Evolutionary conservation across 2,329 filamentous ascomycete species (phyloP).

Genomic region (Ophiosphaerella herpotricha): DNA sequence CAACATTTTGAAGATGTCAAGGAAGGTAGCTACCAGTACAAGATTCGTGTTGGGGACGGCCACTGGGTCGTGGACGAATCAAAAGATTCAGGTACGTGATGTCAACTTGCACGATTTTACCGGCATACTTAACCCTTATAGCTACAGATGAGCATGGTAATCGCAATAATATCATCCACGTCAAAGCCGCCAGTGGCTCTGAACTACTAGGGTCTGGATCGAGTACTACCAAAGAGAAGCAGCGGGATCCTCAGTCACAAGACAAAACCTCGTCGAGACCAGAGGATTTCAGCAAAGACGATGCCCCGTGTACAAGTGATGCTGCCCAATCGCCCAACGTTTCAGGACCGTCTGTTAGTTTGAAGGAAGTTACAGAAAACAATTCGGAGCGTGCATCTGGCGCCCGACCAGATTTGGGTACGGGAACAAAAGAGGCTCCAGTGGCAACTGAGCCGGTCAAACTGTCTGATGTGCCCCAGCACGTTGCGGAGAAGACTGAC

Average conservation of each 20-base stretch:
- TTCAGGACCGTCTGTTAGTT: too few relatives aligned
- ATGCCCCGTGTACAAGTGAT: conserved; percentile 10
- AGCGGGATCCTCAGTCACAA: background rate
- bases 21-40: conserved; percentile 71
- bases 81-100: conserved; percentile 61
- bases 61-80: conserved; percentile 70
- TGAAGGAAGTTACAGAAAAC: conserved; percentile 10
- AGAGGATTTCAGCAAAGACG: conserved; percentile 22
- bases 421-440: conserved; percentile 16
- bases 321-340: background rate
- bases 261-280: too few relatives aligned
- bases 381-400: conserved; percentile 26
- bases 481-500: conserved; percentile 45
- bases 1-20: conserved; percentile 61
- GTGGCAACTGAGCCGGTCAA: conserved; percentile 11
- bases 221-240: conserved; percentile 1
- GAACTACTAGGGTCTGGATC: background rate
- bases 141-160: conserved; percentile 59
- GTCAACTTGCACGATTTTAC: background rate
- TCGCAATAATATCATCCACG: conserved; percentile 57
- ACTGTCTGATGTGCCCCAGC: conserved; percentile 22
- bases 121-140: conserved; percentile 34
- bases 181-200: conserved; percentile 22
- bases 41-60: conserved; percentile 69
- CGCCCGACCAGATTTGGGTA: conserved; percentile 25